Evolutionary conservation across 1,284 basidiomycete species (phyloP), one percentile per base, ranked within the genome.

Genomic region (Leccinum pachyderme): DNA sequence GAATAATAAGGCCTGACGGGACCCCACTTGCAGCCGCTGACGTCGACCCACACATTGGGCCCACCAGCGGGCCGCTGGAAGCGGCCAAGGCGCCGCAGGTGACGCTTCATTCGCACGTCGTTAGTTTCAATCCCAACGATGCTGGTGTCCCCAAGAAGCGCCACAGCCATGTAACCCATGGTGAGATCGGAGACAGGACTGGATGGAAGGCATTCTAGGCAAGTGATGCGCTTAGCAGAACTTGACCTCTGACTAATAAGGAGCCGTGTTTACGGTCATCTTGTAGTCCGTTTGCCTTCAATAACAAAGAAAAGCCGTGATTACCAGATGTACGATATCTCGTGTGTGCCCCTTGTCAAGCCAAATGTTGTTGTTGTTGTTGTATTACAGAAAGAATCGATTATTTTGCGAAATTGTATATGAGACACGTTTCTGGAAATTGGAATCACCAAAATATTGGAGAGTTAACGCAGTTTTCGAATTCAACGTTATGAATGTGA

Each of bases 1-100:
- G 63, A 9, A n/a, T 65, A 5, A 52, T 65, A 31, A 32, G 15
- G 13, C 47, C 61, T 3, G 63, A 62, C 5, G 61, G 63, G 28
- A 65, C 39, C 1, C 1, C 0, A 4, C 39, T 62, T 8, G 61
- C 61, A 2, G 31, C 7, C 28, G 49, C 44, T 5, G 43, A 45
- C 11, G 53, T 29, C 8, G 44, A 51, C 8, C 58, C 49, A 1
- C 7, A 5, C 4, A n/a, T n/a, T 2, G 18, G 37, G 7, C 1
- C 5, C 7, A n/a, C 39, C 6, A 25, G 37, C 5, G 1, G 7
- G 0, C 41, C 41, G 1, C 12, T 62, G 22, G 52, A 60, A 1
- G 47, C 22, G 5, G 7, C 27, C 31, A 62, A 57, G 43, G 5
- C 31, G 4, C 59, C 59, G 1, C 32, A 25, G 18, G 27, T 63